These are phyloP conservation scores for Eustoma russellianum DNA, from an alignment of 257 asterid species.

Conservation along the genomic window DNA sequence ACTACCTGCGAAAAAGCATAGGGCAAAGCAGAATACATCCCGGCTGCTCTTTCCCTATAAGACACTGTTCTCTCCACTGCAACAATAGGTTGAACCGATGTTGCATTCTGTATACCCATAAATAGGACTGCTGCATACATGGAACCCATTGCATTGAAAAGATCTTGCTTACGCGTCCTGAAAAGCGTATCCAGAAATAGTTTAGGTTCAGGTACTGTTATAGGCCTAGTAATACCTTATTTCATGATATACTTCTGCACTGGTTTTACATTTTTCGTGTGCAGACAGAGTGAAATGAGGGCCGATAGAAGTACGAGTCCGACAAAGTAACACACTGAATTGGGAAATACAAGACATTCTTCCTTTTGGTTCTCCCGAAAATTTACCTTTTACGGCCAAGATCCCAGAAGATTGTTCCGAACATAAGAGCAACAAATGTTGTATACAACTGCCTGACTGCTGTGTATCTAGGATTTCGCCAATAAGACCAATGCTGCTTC, in stretches of 20 bases:
- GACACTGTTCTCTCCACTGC: slow-evolving; percentile 72
- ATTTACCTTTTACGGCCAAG: slow-evolving; percentile 73
- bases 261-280: no score
- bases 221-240: no score
- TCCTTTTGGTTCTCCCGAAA: neutral
- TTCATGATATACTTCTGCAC: no score
- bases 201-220: no score
- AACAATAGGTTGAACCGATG: slow-evolving; percentile 79
- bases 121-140: slow-evolving; percentile 89
- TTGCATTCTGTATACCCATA: slow-evolving; percentile 71
- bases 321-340: neutral
- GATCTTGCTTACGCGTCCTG: slow-evolving; percentile 75
- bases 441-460: slow-evolving; percentile 87
- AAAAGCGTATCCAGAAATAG: neutral
- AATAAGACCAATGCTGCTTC: slow-evolving; percentile 84
- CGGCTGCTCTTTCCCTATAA: slow-evolving; percentile 85
- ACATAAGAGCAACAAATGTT: slow-evolving; percentile 65
- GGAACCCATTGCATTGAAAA: slow-evolving; percentile 93
- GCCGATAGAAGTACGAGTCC: neutral
- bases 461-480: slow-evolving; percentile 85
- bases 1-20: slow-evolving; percentile 84
- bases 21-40: slow-evolving; percentile 91
- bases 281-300: neutral
- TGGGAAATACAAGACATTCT: neutral
- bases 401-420: slow-evolving; percentile 89